Percentiles rank a stretch among this genome's conserved stretches.
These are phyloP conservation scores for Flaveria brownii DNA, from an alignment of 129 eudicot genomes.

Conservation along the genomic window DNA sequence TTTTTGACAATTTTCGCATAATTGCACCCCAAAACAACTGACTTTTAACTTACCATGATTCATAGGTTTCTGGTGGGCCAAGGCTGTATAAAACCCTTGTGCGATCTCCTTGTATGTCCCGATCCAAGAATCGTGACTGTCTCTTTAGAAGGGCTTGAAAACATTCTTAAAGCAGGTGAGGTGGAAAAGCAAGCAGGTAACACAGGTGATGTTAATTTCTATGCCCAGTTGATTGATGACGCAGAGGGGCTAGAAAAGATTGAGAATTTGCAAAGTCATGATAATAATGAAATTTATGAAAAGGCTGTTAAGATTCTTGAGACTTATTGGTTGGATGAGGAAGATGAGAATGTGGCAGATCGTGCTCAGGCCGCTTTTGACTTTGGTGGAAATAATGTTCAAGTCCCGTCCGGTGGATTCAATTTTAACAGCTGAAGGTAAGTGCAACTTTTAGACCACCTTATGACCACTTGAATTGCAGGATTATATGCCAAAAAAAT, in stretches of 20 bases:
- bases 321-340: conserved; percentile 84
- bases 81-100: conserved; percentile 75
- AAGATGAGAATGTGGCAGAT: conserved; percentile 46
- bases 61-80: conserved; percentile 64
- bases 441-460: neutral
- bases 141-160: conserved; percentile 79
- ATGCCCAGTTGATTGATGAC: conserved; percentile 74
- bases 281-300: conserved; percentile 75
- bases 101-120: conserved; percentile 77
- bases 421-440: conserved; percentile 71
- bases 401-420: conserved; percentile 79
- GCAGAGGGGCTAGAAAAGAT: conserved; percentile 84
- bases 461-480: neutral
- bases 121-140: conserved; percentile 79
- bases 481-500: neutral
- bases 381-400: conserved; percentile 52
- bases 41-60: neutral
- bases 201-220: conserved; percentile 59
- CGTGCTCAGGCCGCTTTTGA: conserved; percentile 45
- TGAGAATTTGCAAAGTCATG: conserved; percentile 77
- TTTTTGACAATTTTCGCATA: neutral
- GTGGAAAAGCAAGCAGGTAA: conserved; percentile 58
- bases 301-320: conserved; percentile 82
- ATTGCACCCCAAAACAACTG: neutral
- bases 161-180: conserved; percentile 83